phyloP scores from a whole-genome alignment of 2,329 filamentous ascomycete genomes.

The Phaeosphaeriaceae sp. region DNA sequence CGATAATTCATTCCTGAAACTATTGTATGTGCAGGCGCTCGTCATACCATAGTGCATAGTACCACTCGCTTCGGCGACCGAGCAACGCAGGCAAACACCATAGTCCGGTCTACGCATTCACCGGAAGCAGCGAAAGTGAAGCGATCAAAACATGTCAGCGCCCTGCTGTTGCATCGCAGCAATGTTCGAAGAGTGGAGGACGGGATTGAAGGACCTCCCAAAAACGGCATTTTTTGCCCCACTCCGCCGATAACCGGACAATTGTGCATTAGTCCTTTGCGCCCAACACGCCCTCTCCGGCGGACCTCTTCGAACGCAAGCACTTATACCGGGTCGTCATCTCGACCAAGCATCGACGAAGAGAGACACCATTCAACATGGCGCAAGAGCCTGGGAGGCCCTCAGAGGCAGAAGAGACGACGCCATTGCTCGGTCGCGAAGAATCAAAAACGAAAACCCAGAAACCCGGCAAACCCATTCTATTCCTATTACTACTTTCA shows the following conservation, averaged over 20 bases:
- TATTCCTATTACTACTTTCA: constrained; percentile 61
- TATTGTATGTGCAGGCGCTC: too few species aligned
- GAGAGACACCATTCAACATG: constrained; percentile 3
- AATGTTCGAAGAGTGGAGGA: background rate
- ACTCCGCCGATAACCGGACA: constrained; percentile 7
- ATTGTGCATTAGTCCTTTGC: background rate
- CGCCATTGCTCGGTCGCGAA: constrained; percentile 20
- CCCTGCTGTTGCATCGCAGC: background rate
- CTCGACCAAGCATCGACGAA: background rate
- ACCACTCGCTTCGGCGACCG: background rate
- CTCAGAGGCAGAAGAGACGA: constrained; percentile 16
- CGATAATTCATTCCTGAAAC: background rate
- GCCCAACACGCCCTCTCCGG: background rate
- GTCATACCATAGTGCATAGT: background rate
- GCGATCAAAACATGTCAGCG: background rate
- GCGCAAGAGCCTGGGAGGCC: constrained; percentile 4
- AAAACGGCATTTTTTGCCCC: background rate
- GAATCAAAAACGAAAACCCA: constrained; percentile 17
- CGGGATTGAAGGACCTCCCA: background rate
- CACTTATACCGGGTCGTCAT: background rate
- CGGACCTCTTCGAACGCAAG: background rate
- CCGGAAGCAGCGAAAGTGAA: background rate
- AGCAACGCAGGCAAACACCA: background rate
- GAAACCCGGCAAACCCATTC: constrained; percentile 22
- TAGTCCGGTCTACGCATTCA: background rate